Evolutionary conservation across 176 grass and related monocot genomes (phyloP), one percentile per base, ranked within the genome.

Genomic region (Zea luxurians): DNA sequence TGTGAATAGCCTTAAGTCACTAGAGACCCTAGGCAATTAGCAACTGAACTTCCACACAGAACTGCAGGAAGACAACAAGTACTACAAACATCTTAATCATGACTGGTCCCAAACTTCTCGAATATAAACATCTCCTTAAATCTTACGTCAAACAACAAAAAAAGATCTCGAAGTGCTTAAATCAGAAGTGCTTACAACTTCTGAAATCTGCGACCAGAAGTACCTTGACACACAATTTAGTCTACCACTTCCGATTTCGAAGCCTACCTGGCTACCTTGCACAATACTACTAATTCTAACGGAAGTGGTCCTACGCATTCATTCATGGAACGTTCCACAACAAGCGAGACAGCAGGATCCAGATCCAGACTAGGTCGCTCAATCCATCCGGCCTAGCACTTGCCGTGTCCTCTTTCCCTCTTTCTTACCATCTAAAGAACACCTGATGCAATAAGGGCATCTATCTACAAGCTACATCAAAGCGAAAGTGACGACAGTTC

Each of bases 361-460:
- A 83, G 88, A 90, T 90, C 83, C 74, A 72, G 13, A 53, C 74
- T 37, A 79, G 52, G 68, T 70, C 44, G 50, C 15, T 7, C 7
- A 17, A 74, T 9, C 37, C 37, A n/a, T 18, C 79, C 5, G 10
- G 70, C 13, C 8, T 42, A 74, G 2, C 69, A 52, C 13, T 17
- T 36, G 68, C 10, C 50, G 50, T 62, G 35, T 52, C 58, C 18
- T 61, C 10, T 38, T 49, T 10, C 61, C 58, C 18, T 61, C 10
- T 38, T 49, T 10, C 13, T 18, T 49, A 42, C 17, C 72, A 70
- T 72, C 34, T 4, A 64, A 77, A 64, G 58, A 84, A 63, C 61
- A 78, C 7, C 78, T 11, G 40, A 72, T 43, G 10, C 45, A 82
- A 68, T 82, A 72, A 57, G 27, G 42, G 71, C 77, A 63, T 48